Base-by-base conservation (phyloP, 306 rosid species). In the Vachellia collinsii region DNA sequence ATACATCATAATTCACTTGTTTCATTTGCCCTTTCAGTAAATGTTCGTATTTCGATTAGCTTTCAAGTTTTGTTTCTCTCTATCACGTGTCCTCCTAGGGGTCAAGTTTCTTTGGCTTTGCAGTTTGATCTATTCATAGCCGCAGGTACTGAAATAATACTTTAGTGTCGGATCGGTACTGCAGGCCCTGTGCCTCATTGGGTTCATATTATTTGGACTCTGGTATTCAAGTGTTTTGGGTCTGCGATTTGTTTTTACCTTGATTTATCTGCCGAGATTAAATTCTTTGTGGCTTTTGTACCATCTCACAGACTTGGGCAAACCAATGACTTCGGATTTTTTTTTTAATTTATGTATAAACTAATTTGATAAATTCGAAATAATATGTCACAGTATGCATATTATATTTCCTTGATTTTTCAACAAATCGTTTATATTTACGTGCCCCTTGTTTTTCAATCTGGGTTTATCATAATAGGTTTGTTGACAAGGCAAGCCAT, bases 131-230 rank as follows among this genome's bases (percentile, higher is more conserved):
- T 29, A 29, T 29, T 29, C 34, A 29, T 29, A 29, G 34, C 34
- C 34, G 34, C 34, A 43, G 72, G 72, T 76, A 50, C 51, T 76
- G 76, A 44, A 22, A 34, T 38, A 7, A 1, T 48, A 51, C 46
- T 67, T 29, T 10, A 63, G 41, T 65, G 14, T 53, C 2, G 16
- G 58, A 85, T 77, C 70, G 64, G 4, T 46, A 3, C 6, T 36
- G 29, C n/a, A 54, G 65, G 65, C 36, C 16, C 36, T 64, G 41
- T 47, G 11, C 78, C 44, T 8, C 19, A 29, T 72, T 14, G 61
- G 51, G 12, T 76, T 84, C 22, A 71, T 84, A 38, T 14, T 43
- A 25, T 38, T 74, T 39, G 47, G 5, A 17, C 19, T 22, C 72
- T 46, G 41, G 17, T 46, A 72, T 82, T 51, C 8, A 22, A 38